Conservation (phyloP, 2,329 filamentous ascomycete genomes). For the Thelonectria rubi region DNA sequence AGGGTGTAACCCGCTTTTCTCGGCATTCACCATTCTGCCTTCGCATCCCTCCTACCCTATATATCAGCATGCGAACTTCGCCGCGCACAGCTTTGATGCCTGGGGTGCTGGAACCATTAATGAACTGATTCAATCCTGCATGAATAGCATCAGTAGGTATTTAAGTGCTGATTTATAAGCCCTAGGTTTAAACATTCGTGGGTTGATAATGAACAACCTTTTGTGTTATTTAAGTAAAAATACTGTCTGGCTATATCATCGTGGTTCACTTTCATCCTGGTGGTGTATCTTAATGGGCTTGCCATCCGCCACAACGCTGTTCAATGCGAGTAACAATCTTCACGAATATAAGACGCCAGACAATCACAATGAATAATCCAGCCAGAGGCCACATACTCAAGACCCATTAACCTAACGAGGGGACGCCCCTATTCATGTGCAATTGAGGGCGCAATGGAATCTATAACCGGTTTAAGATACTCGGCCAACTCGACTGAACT, state of each 20-base stretch:
- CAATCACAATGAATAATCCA: no score
- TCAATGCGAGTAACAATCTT: no score
- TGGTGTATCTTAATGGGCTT: no score
- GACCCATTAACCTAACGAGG: no score
- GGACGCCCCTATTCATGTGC: neutral
- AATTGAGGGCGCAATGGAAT: neutral
- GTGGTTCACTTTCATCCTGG: no score
- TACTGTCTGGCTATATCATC: no score
- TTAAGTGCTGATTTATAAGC: neutral
- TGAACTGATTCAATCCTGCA: neutral
- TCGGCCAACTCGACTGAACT: slow-evolving; percentile 5
- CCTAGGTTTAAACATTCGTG: neutral
- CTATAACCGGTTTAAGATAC: neutral
- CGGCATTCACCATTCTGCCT: neutral
- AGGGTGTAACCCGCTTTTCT: neutral
- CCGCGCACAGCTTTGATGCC: neutral
- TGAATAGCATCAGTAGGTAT: neutral
- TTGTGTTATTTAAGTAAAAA: neutral
- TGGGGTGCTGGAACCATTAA: neutral
- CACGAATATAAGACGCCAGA: no score
- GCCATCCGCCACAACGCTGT: no score
- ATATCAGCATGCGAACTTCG: neutral
- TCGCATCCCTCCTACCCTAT: neutral
- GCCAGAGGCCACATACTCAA: neutral
- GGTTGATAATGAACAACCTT: neutral